Conservation (phyloP, 1,284 basidiomycete species). For the Clitocybe nebularis region DNA sequence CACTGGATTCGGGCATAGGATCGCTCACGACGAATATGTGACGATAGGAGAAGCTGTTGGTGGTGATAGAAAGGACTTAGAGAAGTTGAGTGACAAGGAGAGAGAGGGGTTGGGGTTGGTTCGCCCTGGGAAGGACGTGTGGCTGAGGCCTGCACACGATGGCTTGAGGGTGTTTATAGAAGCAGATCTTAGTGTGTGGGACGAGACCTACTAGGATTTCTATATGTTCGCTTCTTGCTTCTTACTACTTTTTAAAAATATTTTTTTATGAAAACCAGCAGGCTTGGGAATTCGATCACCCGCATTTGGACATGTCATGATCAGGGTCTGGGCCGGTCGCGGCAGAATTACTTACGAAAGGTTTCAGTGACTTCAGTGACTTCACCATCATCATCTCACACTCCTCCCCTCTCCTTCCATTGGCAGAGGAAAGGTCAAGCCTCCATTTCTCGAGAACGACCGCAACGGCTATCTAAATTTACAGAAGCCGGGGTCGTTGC, state of each 20-base stretch:
- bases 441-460: slow-evolving; percentile 4
- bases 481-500: slow-evolving; percentile 25
- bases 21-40: slow-evolving; percentile 66
- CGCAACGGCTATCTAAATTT: slow-evolving; percentile 11
- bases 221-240: not conserved
- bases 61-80: slow-evolving; percentile 26
- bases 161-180: slow-evolving; percentile 53
- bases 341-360: slow-evolving; percentile 1
- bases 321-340: slow-evolving; percentile 1
- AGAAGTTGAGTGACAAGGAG: slow-evolving; percentile 35
- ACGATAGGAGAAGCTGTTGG: slow-evolving; percentile 51
- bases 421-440: not conserved
- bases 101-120: slow-evolving; percentile 42
- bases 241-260: not conserved
- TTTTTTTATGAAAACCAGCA: no score
- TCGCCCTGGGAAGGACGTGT: slow-evolving; percentile 41
- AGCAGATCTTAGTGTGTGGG: slow-evolving; percentile 36
- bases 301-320: not conserved
- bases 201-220: slow-evolving; percentile 39
- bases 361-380: slow-evolving; percentile 13
- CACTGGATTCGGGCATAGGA: slow-evolving; percentile 67
- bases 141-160: slow-evolving; percentile 71
- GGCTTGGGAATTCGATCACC: no score
- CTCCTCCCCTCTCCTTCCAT: slow-evolving; percentile 3
- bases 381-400: slow-evolving; percentile 7